These are phyloP conservation scores for Candida namnaoensis DNA, from an alignment of 805 yeast genomes.

Conservation along the genomic window DNA sequence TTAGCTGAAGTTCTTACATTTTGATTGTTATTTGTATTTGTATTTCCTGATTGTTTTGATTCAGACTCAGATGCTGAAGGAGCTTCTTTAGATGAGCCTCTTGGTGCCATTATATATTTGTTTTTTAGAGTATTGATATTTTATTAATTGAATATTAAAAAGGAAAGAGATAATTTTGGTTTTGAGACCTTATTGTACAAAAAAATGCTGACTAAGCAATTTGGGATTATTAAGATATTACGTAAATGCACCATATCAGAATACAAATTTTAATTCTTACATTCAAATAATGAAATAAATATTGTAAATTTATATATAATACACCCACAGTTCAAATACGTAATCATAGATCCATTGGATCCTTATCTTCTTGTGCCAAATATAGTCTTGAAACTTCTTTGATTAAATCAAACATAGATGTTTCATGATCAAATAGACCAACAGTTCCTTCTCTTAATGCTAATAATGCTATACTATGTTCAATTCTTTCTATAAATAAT, in stretches of 20 bases:
- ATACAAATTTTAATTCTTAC: too few species aligned
- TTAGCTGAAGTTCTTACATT: slow-evolving; percentile 41
- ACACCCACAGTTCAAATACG: too few species aligned
- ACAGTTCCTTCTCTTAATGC: slow-evolving; percentile 30
- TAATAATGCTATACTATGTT: slow-evolving; percentile 41
- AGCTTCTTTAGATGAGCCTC: slow-evolving; percentile 12
- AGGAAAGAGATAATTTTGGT: too few species aligned
- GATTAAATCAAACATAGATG: slow-evolving; percentile 12
- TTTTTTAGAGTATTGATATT: too few species aligned
- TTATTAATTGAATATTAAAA: too few species aligned
- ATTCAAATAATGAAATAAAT: too few species aligned
- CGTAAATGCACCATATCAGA: too few species aligned
- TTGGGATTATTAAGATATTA: too few species aligned
- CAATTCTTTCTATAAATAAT: slow-evolving; percentile 61
- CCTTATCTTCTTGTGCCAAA: not conserved
- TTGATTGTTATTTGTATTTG: slow-evolving; percentile 4
- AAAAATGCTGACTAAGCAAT: too few species aligned
- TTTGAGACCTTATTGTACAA: too few species aligned
- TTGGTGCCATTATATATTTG: slow-evolving; percentile 20
- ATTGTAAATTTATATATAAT: too few species aligned
- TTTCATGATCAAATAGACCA: slow-evolving; percentile 11
- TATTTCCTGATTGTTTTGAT: slow-evolving; percentile 2
- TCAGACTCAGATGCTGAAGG: slow-evolving; percentile 17
- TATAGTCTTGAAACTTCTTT: slow-evolving; percentile 4
- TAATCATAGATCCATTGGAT: too few species aligned